Conservation (phyloP, 2,329 filamentous ascomycete species). For the Talaromyces albobiverticillius region DNA sequence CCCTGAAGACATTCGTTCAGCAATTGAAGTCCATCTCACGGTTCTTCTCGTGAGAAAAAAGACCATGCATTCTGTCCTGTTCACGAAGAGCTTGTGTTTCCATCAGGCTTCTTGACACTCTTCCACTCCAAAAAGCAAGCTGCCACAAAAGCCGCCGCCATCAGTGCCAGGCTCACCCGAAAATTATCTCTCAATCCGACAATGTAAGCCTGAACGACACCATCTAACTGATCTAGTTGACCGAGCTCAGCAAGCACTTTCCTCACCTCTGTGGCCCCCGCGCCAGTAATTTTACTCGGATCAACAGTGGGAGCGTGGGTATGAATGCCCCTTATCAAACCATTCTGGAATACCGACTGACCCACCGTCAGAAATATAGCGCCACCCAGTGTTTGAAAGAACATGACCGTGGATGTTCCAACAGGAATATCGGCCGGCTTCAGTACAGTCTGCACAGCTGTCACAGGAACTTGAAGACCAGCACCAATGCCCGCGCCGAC, state of each 20-base stretch:
- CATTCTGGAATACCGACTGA: constrained; percentile 29
- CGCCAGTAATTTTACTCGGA: background rate
- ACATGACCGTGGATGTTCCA: constrained; percentile 34
- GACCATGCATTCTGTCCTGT: too few relatives aligned
- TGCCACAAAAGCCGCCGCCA: constrained; percentile 18
- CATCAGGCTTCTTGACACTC: constrained; percentile 25
- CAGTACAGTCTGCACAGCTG: constrained; percentile 19
- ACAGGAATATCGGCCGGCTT: constrained; percentile 27
- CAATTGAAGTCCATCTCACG: too few relatives aligned
- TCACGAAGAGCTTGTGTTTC: too few relatives aligned
- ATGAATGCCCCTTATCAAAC: background rate
- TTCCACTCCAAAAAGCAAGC: constrained; percentile 24
- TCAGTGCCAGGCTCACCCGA: constrained; percentile 21
- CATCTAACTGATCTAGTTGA: background rate
- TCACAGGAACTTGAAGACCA: constrained; percentile 24
- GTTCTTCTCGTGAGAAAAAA: too few relatives aligned
- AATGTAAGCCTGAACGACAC: constrained; percentile 22
- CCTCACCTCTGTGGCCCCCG: constrained; percentile 2
- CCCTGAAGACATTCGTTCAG: too few relatives aligned
- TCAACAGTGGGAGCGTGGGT: background rate
- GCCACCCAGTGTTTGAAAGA: constrained; percentile 36
- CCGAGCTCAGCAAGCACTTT: background rate
- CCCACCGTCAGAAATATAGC: constrained; percentile 35
- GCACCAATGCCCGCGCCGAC: constrained; percentile 24
- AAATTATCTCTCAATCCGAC: constrained; percentile 20